These are phyloP conservation scores for Blastomyces parvus DNA, from an alignment of 2,329 filamentous ascomycete genomes.

Conservation along the genomic window DNA sequence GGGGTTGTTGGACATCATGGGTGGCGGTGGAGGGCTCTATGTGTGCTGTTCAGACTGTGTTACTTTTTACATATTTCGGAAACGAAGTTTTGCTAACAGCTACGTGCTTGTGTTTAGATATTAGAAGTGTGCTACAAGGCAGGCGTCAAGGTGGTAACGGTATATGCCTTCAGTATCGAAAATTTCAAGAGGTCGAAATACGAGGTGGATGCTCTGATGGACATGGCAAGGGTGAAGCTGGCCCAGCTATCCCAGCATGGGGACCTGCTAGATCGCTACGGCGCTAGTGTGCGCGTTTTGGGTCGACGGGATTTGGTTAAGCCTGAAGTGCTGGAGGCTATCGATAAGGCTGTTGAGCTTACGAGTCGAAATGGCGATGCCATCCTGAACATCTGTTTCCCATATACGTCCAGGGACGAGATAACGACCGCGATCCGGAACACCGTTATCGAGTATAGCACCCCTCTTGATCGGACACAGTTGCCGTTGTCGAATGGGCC, in stretches of 20 bases:
- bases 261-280: slow-evolving; percentile 84
- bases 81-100: slow-evolving; percentile 9
- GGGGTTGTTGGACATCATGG: neutral
- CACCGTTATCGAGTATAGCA: slow-evolving; percentile 79
- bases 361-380: slow-evolving; percentile 76
- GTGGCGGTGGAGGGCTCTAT: neutral
- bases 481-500: slow-evolving; percentile 29
- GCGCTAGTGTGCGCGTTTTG: slow-evolving; percentile 73
- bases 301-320: slow-evolving; percentile 77
- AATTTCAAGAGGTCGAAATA: slow-evolving; percentile 97
- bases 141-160: slow-evolving; percentile 90
- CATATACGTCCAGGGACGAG: slow-evolving; percentile 91
- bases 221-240: slow-evolving; percentile 92
- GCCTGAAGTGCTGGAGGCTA: slow-evolving; percentile 76
- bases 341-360: slow-evolving; percentile 75
- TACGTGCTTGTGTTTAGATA: slow-evolving; percentile 45
- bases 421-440: slow-evolving; percentile 82
- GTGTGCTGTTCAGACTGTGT: neutral
- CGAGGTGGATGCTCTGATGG: slow-evolving; percentile 94
- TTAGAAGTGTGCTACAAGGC: slow-evolving; percentile 98
- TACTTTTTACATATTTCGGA: slow-evolving; percentile 7
- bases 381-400: slow-evolving; percentile 90
- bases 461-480: slow-evolving; percentile 47
- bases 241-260: slow-evolving; percentile 87
- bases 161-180: slow-evolving; percentile 98